phyloP scores from a whole-genome alignment of 208 protist species.

The Zelonia costaricensis region DNA sequence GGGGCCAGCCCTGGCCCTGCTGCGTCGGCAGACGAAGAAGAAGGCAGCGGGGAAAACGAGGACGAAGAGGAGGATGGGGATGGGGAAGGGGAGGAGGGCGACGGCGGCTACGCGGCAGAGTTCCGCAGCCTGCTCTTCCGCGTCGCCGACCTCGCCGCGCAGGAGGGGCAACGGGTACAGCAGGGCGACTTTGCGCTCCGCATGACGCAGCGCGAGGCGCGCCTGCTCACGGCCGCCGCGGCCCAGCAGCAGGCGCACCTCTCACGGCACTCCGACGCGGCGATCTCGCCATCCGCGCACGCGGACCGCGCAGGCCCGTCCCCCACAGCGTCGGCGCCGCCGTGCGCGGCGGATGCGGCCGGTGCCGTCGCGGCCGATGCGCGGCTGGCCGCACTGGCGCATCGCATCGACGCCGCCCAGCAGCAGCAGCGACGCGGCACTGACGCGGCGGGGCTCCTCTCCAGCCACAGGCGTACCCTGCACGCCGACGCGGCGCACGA shows the following conservation, averaged over 20 bases:
- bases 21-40: no score
- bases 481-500: background rate
- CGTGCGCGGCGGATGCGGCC: background rate
- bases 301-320: background rate
- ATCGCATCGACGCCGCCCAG: constrained; percentile 18
- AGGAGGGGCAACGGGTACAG: constrained; percentile 12
- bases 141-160: constrained; percentile 46
- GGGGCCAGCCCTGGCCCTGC: no score
- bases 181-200: constrained; percentile 38
- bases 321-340: background rate
- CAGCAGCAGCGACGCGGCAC: constrained; percentile 6
- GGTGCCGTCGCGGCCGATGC: constrained; percentile 1
- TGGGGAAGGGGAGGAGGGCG: constrained; percentile 28
- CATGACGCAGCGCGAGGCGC: constrained; percentile 36
- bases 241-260: constrained; percentile 24
- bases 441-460: constrained; percentile 2
- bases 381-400: constrained; percentile 7
- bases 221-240: constrained; percentile 24
- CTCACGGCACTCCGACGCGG: constrained; percentile 2
- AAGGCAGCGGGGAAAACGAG: background rate
- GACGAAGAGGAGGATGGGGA: constrained; percentile 6
- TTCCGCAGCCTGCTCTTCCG: constrained; percentile 39
- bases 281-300: no score
- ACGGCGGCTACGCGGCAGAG: constrained; percentile 25
- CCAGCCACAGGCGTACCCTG: background rate